These are phyloP conservation scores for Effrenium voratum DNA, from an alignment of 73 alveolate species.

Conservation along the genomic window DNA sequence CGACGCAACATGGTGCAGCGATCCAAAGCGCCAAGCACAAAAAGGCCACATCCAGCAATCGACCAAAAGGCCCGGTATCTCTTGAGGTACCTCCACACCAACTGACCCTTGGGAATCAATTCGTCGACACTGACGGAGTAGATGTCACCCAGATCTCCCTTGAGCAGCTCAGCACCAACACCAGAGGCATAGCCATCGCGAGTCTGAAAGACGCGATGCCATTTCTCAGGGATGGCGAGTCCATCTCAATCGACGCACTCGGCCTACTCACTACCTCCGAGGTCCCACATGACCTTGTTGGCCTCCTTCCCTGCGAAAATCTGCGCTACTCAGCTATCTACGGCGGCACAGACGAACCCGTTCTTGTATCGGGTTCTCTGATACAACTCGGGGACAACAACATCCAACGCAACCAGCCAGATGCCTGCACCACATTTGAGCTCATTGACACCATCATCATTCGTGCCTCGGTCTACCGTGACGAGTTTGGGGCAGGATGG, in stretches of 20 bases:
- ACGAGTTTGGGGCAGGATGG: not conserved
- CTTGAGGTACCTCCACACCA: not conserved
- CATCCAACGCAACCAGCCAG: not conserved
- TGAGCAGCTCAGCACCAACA: not conserved
- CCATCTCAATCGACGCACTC: not conserved
- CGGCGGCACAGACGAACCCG: not conserved
- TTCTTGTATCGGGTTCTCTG: not conserved
- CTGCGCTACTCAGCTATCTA: not conserved
- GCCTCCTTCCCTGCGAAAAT: not conserved
- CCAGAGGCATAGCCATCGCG: not conserved
- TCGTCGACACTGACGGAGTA: not conserved
- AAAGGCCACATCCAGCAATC: not conserved
- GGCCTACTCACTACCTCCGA: not conserved
- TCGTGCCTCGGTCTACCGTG: not conserved
- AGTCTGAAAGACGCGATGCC: not conserved
- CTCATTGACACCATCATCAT: not conserved
- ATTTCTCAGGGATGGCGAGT: not conserved
- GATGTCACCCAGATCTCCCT: not conserved
- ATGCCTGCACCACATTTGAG: not conserved
- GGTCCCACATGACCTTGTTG: not conserved
- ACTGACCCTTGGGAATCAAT: not conserved
- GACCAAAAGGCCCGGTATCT: not conserved
- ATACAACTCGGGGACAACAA: not conserved
- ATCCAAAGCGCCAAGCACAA: not conserved
- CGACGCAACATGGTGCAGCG: not conserved